Conservation (phyloP, 1,284 basidiomycete species). For the Ustilago crameri region DNA sequence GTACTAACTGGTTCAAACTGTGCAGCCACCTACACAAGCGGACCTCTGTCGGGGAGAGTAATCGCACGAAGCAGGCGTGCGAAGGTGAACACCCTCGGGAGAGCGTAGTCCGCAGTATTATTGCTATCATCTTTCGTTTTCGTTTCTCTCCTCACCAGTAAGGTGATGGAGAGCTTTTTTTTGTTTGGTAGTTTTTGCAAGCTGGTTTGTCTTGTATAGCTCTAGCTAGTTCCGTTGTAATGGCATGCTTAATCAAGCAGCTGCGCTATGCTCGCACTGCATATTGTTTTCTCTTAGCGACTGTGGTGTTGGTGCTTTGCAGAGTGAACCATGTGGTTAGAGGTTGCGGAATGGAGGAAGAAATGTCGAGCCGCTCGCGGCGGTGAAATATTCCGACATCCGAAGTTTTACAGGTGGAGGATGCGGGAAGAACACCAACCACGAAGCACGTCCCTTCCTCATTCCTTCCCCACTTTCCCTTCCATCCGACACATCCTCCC, state of each 20-base stretch:
- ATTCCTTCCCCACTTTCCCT: neutral
- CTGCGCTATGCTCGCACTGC: neutral
- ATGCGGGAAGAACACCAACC: conserved; percentile 5
- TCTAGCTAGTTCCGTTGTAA: neutral
- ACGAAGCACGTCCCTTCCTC: conserved; percentile 11
- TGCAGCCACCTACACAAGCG: neutral
- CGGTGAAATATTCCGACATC: neutral
- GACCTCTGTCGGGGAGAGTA: neutral
- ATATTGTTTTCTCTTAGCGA: neutral
- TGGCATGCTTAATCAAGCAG: neutral
- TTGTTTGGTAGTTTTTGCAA: neutral
- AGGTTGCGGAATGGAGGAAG: too few relatives aligned
- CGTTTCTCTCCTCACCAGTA: neutral
- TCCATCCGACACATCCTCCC: neutral
- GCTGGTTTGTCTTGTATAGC: neutral
- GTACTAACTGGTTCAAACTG: conserved; percentile 3
- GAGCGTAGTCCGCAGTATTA: neutral
- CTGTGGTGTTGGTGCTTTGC: too few relatives aligned
- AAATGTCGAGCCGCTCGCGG: too few relatives aligned
- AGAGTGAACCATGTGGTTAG: too few relatives aligned
- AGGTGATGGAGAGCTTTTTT: neutral
- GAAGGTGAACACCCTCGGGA: neutral
- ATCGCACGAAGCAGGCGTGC: conserved; percentile 41
- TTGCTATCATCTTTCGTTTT: conserved; percentile 1
- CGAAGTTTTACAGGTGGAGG: conserved; percentile 3